Evolutionary conservation across 495 filamentous ascomycete genomes (phyloP).

Genomic region (Daldinia loculata): DNA sequence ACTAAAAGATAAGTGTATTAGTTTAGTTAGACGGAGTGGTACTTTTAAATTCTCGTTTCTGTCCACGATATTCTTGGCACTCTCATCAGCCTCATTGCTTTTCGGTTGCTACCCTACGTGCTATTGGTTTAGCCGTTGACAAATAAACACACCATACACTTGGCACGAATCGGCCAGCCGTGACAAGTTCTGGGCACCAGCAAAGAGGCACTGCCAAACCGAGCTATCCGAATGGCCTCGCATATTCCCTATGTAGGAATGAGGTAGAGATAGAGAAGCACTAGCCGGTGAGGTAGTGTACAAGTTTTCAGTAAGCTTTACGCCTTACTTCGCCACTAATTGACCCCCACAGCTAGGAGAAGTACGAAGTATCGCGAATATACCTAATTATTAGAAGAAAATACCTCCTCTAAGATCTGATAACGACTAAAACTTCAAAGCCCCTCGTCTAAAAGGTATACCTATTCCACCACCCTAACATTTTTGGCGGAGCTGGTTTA

Average conservation of each 20-base stretch:
- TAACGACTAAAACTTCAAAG: too few relatives aligned
- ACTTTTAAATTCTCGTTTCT: neutral
- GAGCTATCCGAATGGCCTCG: slow-evolving; percentile 11
- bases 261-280: neutral
- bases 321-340: neutral
- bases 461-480: neutral
- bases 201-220: slow-evolving; percentile 14
- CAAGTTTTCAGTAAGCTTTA: neutral
- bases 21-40: neutral
- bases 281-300: neutral
- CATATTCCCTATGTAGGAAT: neutral
- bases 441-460: too few relatives aligned
- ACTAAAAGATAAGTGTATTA: too few relatives aligned
- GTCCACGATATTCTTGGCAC: slow-evolving; percentile 6
- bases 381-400: neutral
- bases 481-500: neutral
- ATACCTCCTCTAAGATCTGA: neutral
- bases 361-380: too few relatives aligned
- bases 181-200: slow-evolving; percentile 14
- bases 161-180: slow-evolving; percentile 22
- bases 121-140: slow-evolving; percentile 37
- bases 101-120: slow-evolving; percentile 8
- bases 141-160: slow-evolving; percentile 25
- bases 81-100: slow-evolving; percentile 21
- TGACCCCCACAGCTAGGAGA: too few relatives aligned